Base-by-base conservation (phyloP, 352 stramenopile species). In the Globisporangium canariense region DNA sequence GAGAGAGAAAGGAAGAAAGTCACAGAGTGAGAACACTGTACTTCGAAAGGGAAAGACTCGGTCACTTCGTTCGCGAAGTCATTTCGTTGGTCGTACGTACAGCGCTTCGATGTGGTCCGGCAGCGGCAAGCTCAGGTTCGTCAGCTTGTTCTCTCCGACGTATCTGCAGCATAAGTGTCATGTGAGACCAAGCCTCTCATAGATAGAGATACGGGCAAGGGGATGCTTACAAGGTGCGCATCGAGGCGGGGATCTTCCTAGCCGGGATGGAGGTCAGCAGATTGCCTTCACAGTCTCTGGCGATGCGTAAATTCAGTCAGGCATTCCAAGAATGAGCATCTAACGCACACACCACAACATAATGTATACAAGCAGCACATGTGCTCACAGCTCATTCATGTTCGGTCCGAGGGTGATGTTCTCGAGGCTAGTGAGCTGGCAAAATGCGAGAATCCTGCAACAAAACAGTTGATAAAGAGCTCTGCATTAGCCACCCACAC, bases 401-500 rank as follows among this genome's bases (percentile, higher is more conserved):
- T n/a, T 47, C 8, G 55, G 22, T 41, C 38, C 22, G 30, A 61
- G 28, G 22, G 18, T 36, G 22, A 61, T 38, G 40, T 28, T 36
- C 8, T 61, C 55, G 38, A 61, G 13, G 22, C n/a, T 61, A 1
- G 41, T 36, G 38, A 61, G 41, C 7, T 49, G 38, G 14, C 45
- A 52, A 25, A 40, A 61, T 5, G 55, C 55, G 14, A 61, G 22
- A n/a, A 61, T 61, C 40, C 55, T 61, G 41, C 38, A 34, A n/a
- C 10, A 18, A 7, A 47, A 10, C 25, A 28, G 34, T 38, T 10
- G 16, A 28, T 18, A 60, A 4, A 46, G 11, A 43, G 38, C 38
- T 16, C 9, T 16, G 38, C 11, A 14, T 43, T 43, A 43, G 38
- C 38, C 38, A 43, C 34, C 34, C 6, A 11, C 34, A 38, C 9